These are phyloP conservation scores for Hymenotorrendiella dingleyae DNA, from an alignment of 2,329 filamentous ascomycete species.

Conservation along the genomic window DNA sequence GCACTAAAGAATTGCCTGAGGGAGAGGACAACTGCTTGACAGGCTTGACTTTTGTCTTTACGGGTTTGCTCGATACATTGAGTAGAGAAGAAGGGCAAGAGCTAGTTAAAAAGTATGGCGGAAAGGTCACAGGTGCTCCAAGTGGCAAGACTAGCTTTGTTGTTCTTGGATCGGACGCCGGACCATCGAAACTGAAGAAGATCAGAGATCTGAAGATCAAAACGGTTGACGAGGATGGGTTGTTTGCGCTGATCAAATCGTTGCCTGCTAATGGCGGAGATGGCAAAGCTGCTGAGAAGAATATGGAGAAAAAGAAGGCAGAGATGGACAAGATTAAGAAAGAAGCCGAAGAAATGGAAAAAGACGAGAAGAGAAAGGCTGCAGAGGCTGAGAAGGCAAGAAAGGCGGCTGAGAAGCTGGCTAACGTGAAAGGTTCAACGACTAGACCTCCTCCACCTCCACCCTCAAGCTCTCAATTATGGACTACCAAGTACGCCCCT, in stretches of 20 bases:
- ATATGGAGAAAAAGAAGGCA: constrained; percentile 74
- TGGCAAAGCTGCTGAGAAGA: constrained; percentile 80
- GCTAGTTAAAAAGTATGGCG: constrained; percentile 88
- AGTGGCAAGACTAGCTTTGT: constrained; percentile 94
- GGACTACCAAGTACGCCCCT: constrained; percentile 94
- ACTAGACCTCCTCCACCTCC: constrained; percentile 34
- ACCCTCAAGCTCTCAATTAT: constrained; percentile 59
- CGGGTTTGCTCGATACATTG: constrained; percentile 74
- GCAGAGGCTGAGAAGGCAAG: constrained; percentile 47
- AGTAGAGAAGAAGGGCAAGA: constrained; percentile 79
- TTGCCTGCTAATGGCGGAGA: constrained; percentile 83
- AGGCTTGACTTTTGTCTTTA: constrained; percentile 91
- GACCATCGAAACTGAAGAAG: constrained; percentile 85
- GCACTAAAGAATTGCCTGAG: constrained; percentile 66
- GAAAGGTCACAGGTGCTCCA: constrained; percentile 78
- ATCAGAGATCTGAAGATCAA: constrained; percentile 76
- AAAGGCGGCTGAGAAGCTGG: constrained; percentile 30
- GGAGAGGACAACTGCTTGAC: constrained; percentile 86
- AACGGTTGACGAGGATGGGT: constrained; percentile 87
- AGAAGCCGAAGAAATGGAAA: constrained; percentile 80
- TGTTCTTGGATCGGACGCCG: constrained; percentile 83
- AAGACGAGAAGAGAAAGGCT: constrained; percentile 61
- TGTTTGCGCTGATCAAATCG: constrained; percentile 76
- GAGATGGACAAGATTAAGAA: constrained; percentile 78
- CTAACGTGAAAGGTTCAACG: constrained; percentile 34